Conservation (phyloP, 768 basidiomycete species). For the Suillus paluster region DNA sequence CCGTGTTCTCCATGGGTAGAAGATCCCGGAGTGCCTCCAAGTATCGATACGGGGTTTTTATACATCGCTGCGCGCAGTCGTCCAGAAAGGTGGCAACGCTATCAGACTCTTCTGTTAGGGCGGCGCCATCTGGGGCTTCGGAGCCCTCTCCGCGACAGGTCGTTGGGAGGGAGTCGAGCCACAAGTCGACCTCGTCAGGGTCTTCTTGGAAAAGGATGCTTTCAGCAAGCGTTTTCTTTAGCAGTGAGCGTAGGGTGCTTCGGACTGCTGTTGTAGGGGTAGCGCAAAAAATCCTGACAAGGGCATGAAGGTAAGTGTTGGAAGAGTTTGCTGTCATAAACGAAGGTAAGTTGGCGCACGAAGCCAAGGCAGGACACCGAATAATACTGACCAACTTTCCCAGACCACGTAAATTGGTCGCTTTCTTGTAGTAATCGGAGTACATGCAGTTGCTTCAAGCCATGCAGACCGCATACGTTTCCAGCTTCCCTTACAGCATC, state of each 20-base stretch:
- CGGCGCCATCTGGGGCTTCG: conserved; percentile 54
- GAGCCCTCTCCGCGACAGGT: conserved; percentile 36
- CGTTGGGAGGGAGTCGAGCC: conserved; percentile 70
- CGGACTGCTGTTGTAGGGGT: conserved; percentile 57
- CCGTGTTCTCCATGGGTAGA: conserved; percentile 15
- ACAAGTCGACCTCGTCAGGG: conserved; percentile 67
- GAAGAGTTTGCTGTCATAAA: conserved; percentile 43
- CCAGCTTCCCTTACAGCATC: conserved; percentile 55
- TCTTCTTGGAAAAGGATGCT: conserved; percentile 86
- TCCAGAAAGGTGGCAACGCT: conserved; percentile 75
- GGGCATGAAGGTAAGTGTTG: conserved; percentile 72
- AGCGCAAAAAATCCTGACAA: conserved; percentile 65
- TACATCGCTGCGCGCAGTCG: conserved; percentile 81
- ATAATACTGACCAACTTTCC: conserved; percentile 62
- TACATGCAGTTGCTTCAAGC: conserved; percentile 76
- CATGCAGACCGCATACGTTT: conserved; percentile 45
- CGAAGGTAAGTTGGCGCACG: conserved; percentile 7
- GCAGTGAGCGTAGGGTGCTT: conserved; percentile 53
- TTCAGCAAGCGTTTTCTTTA: conserved; percentile 66
- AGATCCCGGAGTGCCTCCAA: conserved; percentile 67
- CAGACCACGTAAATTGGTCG: conserved; percentile 80
- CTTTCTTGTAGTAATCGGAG: conserved; percentile 74
- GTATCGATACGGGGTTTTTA: conserved; percentile 86
- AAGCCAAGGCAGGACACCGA: background rate
- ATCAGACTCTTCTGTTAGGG: conserved; percentile 58